Evolutionary conservation across 768 basidiomycete genomes (phyloP).

Genomic region (Mycena belliarum): DNA sequence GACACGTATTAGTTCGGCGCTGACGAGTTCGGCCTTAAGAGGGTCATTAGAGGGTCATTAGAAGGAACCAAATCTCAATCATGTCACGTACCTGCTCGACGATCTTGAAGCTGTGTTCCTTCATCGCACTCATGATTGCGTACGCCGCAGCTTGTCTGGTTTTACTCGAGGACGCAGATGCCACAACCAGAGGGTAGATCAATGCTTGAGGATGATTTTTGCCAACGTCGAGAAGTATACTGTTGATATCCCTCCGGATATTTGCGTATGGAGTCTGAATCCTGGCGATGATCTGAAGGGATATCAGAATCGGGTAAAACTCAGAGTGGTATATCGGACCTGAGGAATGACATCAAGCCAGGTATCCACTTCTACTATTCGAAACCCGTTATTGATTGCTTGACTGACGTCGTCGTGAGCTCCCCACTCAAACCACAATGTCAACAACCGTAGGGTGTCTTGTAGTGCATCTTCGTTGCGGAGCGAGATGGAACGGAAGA

Average conservation of each 20-base stretch:
- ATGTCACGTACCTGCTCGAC: constrained; percentile 71
- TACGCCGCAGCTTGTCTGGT: constrained; percentile 81
- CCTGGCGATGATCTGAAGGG: constrained; percentile 86
- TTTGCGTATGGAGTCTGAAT: constrained; percentile 92
- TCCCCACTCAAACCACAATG: constrained; percentile 98
- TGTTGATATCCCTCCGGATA: constrained; percentile 87
- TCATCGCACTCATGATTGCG: constrained; percentile 89
- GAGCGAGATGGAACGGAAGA: constrained; percentile 93
- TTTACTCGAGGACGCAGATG: constrained; percentile 90
- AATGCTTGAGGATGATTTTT: constrained; percentile 97
- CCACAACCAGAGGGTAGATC: constrained; percentile 94
- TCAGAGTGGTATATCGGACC: constrained; percentile 45
- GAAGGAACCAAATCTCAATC: background rate
- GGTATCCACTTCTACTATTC: constrained; percentile 90
- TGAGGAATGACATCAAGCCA: constrained; percentile 99
- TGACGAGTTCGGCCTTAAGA: constrained; percentile 77
- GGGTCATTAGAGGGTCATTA: background rate
- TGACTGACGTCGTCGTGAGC: constrained; percentile 86
- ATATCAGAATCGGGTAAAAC: background rate
- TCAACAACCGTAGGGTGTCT: constrained; percentile 89
- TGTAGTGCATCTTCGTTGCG: constrained; percentile 90
- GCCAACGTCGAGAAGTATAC: constrained; percentile 87
- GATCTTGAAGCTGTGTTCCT: constrained; percentile 83
- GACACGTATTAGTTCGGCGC: constrained; percentile 92
- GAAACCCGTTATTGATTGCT: constrained; percentile 86